Conservation (phyloP, 2,329 filamentous ascomycete genomes). For the Coniochaeta sp. region DNA sequence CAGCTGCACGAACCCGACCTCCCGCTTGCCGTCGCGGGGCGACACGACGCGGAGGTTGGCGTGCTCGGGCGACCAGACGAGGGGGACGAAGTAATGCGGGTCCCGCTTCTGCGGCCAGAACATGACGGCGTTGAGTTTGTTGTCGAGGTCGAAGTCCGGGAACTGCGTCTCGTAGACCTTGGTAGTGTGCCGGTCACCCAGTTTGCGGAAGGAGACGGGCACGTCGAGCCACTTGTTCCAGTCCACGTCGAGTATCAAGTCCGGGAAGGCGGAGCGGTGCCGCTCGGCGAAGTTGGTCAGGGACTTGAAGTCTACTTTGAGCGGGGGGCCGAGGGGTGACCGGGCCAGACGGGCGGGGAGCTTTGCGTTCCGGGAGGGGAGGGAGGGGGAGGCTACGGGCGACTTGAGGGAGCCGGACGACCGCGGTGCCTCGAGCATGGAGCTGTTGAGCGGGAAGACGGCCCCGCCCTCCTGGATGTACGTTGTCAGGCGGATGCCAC, state of each 20-base stretch:
- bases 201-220: not conserved
- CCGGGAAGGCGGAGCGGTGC: not conserved
- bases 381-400: too few relatives aligned
- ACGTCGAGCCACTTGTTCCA: not conserved
- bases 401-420: not conserved
- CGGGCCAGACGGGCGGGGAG: not conserved
- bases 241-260: not conserved
- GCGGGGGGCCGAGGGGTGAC: not conserved
- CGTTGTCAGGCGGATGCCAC: not conserved
- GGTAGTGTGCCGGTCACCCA: not conserved
- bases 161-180: not conserved
- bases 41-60: not conserved
- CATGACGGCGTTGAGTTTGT: not conserved
- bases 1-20: not conserved
- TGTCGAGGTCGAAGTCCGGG: not conserved
- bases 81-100: not conserved
- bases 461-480: not conserved
- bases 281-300: not conserved
- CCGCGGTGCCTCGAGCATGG: not conserved
- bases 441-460: slow-evolving; percentile 1
- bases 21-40: not conserved
- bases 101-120: not conserved
- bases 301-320: not conserved
- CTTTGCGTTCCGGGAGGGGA: not conserved
- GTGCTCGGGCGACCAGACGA: not conserved